Evolutionary conservation across 2,329 filamentous ascomycete species (phyloP).

Genomic region (Colletotrichum higginsianum): DNA sequence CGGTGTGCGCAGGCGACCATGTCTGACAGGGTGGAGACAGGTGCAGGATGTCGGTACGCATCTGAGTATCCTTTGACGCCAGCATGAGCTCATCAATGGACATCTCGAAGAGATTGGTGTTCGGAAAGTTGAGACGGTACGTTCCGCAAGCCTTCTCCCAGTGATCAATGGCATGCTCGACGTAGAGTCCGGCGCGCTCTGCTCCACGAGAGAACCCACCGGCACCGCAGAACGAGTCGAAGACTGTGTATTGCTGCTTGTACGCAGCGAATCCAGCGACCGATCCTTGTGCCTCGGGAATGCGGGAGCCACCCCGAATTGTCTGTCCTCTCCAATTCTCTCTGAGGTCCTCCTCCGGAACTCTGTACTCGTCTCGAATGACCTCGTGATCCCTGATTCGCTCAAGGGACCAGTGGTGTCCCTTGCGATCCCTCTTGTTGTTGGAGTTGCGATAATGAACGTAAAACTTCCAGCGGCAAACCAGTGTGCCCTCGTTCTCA

Average conservation of each 20-base stretch:
- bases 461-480: conserved; percentile 67
- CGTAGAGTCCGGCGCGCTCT: conserved; percentile 66
- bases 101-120: conserved; percentile 62
- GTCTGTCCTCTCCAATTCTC: conserved; percentile 58
- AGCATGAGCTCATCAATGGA: conserved; percentile 66
- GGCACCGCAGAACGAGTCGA: conserved; percentile 81
- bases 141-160: conserved; percentile 69
- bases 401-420: conserved; percentile 55
- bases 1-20: conserved; percentile 81
- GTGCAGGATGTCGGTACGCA: conserved; percentile 78
- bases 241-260: conserved; percentile 73
- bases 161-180: conserved; percentile 77
- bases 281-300: neutral
- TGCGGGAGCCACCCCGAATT: conserved; percentile 54
- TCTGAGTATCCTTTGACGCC: conserved; percentile 44
- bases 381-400: conserved; percentile 52
- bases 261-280: neutral
- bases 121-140: conserved; percentile 71
- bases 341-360: conserved; percentile 50
- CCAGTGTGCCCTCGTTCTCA: conserved; percentile 56
- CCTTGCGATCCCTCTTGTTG: conserved; percentile 43
- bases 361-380: conserved; percentile 47
- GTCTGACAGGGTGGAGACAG: conserved; percentile 84
- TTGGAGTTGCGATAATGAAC: conserved; percentile 50
- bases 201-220: conserved; percentile 81